Evolutionary conservation across 305 asterid species (phyloP).

Genomic region (Fraxinus paxiana): DNA sequence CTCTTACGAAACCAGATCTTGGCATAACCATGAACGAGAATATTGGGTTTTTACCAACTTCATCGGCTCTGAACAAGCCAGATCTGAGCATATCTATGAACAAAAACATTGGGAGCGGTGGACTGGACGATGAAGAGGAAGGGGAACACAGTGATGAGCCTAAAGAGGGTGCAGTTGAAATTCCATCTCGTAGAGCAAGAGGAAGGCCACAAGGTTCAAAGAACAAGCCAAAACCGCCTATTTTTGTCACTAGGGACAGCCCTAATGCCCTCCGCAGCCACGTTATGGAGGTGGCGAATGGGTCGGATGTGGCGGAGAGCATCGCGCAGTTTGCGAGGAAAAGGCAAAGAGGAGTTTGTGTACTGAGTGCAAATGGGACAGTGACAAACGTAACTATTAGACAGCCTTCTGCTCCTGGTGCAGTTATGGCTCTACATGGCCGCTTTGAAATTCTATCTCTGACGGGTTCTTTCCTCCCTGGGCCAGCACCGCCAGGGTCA

Average conservation of each 20-base stretch:
- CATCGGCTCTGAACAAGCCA: slow-evolving; percentile 35
- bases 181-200: slow-evolving; percentile 33
- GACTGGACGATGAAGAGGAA: slow-evolving; percentile 33
- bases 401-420: slow-evolving; percentile 44
- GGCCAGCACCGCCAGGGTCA: slow-evolving; percentile 43
- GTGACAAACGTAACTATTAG: slow-evolving; percentile 43
- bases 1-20: slow-evolving; percentile 20
- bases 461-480: slow-evolving; percentile 42
- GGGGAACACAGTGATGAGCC: slow-evolving; percentile 39
- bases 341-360: slow-evolving; percentile 43
- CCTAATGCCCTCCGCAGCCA: slow-evolving; percentile 44
- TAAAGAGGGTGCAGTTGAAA: slow-evolving; percentile 41
- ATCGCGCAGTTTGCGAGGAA: slow-evolving; percentile 43
- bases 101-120: slow-evolving; percentile 25
- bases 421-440: slow-evolving; percentile 45
- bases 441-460: slow-evolving; percentile 42
- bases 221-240: slow-evolving; percentile 46
- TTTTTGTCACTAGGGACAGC: slow-evolving; percentile 42
- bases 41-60: neutral
- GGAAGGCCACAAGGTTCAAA: slow-evolving; percentile 44
- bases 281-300: slow-evolving; percentile 42
- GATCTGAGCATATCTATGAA: slow-evolving; percentile 43
- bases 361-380: slow-evolving; percentile 41
- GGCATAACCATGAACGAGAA: slow-evolving; percentile 11
- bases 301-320: slow-evolving; percentile 41